Percentiles rank a stretch among this genome's conserved stretches.
Evolutionary conservation across 2,329 filamentous ascomycete species (phyloP).

Genomic region (Aschersonia sp.): DNA sequence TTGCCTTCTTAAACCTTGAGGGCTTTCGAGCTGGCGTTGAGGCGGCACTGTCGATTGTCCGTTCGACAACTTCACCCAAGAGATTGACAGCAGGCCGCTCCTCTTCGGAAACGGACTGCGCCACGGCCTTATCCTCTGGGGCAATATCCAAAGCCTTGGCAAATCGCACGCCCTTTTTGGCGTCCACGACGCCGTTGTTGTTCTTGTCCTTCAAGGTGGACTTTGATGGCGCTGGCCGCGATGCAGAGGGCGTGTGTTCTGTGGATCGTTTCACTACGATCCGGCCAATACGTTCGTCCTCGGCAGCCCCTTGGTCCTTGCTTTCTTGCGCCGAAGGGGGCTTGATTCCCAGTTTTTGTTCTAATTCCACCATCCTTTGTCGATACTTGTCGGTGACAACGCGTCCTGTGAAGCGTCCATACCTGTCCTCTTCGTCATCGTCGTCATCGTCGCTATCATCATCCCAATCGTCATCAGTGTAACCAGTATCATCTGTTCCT

Average conservation of each 20-base stretch:
- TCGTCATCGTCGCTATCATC: constrained; percentile 40
- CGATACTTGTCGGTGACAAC: constrained; percentile 62
- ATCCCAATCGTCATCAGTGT: constrained; percentile 37
- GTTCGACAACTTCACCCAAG: constrained; percentile 38
- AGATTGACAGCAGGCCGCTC: constrained; percentile 25
- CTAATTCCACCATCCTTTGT: constrained; percentile 71
- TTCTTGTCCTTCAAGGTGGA: constrained; percentile 19
- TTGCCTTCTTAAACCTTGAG: constrained; percentile 38
- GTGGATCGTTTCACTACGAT: constrained; percentile 29
- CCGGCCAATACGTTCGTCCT: constrained; percentile 38
- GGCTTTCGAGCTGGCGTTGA: constrained; percentile 23
- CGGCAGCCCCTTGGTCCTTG: constrained; percentile 15
- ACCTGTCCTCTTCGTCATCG: constrained; percentile 58
- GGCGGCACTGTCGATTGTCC: constrained; percentile 14
- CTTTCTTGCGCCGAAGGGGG: constrained; percentile 31
- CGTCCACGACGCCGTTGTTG: constrained; percentile 5
- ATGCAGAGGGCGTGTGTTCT: constrained; percentile 6
- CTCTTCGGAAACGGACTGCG: constrained; percentile 8
- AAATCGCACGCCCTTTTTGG: constrained; percentile 69
- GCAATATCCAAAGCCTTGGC: constrained; percentile 61
- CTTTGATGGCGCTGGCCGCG: constrained; percentile 12
- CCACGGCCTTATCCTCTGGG: constrained; percentile 13
- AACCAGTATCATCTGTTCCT: constrained; percentile 32
- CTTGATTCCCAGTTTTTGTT: constrained; percentile 55
- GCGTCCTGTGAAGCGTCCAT: constrained; percentile 55